Evolutionary conservation across 768 basidiomycete species (phyloP), one percentile per base, ranked within the genome.

Genomic region (Russula earlei): DNA sequence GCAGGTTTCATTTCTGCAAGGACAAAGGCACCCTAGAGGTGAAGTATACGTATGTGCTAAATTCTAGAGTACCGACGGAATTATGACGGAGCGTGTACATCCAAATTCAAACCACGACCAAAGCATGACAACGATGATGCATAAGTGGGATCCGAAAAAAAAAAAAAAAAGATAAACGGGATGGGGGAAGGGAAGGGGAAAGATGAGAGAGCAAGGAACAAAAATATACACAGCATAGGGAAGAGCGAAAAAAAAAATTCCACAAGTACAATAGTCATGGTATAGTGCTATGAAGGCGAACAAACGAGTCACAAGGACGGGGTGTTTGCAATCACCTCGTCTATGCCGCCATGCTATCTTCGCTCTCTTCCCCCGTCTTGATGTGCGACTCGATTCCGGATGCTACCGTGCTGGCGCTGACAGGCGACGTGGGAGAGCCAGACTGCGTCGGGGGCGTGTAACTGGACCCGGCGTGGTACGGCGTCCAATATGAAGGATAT

Each of bases 401-500:
- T 10, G 55, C 59, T 1, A 33, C 50, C 14, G 59, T 60, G 17
- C 59, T 58, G 2, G 59, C 59, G 20, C 59, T 60, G 37, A 52
- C 55, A 12, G 59, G 59, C 4, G 59, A 60, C 9, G 55, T 60
- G 3, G 59, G 59, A 17, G 59, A 52, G 5, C 54, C 58, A 1
- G 59, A 19, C 34, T 50, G 59, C 2, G 55, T 22, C 14, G 55
- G 44, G 9, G 59, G 56, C 8, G 59, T 45, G 20, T 58, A 60
- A 17, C 55, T 17, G 10, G 52, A 10, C 5, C 51, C 46, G 0
- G 56, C 19, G 22, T 37, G 51, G 17, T 61, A 61, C 7, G 59
- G 59, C 4, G 60, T 31, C 60, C 60, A 61, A 59, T 61, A 61
- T 6, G 60, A 33, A 1, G 60, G 49, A 40, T 61, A 61, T 19